Conservation (phyloP, 225 moss, liverwort and hornwort species). For the Lunularia cruciata region DNA sequence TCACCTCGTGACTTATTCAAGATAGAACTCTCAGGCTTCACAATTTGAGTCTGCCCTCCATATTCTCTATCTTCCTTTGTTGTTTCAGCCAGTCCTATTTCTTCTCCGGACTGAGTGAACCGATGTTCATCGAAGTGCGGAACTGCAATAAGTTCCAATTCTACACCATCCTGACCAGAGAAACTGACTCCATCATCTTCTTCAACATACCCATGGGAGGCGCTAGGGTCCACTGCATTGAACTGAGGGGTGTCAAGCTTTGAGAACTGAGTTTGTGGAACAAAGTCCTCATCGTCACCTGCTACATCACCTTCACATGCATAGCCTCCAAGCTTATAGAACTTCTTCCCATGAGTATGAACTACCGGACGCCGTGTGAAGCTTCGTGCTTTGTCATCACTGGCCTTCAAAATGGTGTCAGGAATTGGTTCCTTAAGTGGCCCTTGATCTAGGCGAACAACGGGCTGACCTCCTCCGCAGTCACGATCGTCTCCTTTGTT, state of each 20-base stretch:
- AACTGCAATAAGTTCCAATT: background rate
- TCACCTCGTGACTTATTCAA: background rate
- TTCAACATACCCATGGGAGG: background rate
- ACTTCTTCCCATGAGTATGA: background rate
- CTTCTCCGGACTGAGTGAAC: no score
- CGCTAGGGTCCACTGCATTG: background rate
- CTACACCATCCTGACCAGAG: background rate
- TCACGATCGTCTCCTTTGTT: conserved; percentile 78
- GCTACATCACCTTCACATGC: background rate
- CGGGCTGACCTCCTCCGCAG: conserved; percentile 66
- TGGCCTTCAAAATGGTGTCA: background rate
- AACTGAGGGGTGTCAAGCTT: background rate
- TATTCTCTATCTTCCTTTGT: background rate
- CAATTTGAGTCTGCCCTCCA: background rate
- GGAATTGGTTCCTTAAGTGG: conserved; percentile 16
- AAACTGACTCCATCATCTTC: background rate
- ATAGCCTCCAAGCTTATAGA: background rate
- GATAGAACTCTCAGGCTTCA: conserved; percentile 11
- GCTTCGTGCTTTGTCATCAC: background rate
- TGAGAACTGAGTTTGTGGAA: conserved; percentile 8
- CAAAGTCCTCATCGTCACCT: conserved; percentile 1
- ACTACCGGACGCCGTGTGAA: background rate
- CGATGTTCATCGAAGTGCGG: background rate
- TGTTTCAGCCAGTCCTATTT: background rate
- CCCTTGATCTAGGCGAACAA: conserved; percentile 1